These are phyloP conservation scores for Nadsonia starkeyi-henricii DNA, from an alignment of 1,139 yeast genomes.

Conservation along the genomic window DNA sequence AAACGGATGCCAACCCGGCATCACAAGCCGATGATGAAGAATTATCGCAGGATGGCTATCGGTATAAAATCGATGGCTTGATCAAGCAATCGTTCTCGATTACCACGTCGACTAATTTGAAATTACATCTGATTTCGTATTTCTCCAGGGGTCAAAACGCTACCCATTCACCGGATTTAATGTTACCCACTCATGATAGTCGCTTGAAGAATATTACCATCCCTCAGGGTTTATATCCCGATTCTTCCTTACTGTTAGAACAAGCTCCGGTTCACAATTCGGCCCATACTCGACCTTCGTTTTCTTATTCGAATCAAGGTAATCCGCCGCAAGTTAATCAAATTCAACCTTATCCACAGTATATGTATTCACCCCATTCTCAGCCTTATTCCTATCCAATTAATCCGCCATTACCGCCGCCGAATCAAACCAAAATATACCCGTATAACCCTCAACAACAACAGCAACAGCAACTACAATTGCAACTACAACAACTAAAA, in stretches of 20 bases:
- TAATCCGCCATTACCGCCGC: not conserved
- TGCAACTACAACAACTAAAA: constrained; percentile 3
- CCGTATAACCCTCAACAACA: too few species aligned
- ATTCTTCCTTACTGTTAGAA: constrained; percentile 14
- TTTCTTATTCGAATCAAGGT: not conserved
- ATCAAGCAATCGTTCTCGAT: constrained; percentile 49
- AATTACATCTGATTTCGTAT: constrained; percentile 45
- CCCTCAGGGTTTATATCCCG: constrained; percentile 30
- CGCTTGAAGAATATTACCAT: constrained; percentile 23
- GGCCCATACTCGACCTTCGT: constrained; percentile 7
- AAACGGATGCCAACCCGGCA: constrained; percentile 4
- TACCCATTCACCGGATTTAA: constrained; percentile 17
- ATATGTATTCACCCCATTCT: constrained; percentile 3
- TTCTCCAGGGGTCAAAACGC: constrained; percentile 19
- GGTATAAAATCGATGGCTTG: constrained; percentile 36
- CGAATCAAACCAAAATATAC: too few species aligned
- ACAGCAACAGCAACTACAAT: too few species aligned
- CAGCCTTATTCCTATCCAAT: too few species aligned
- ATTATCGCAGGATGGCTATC: constrained; percentile 18
- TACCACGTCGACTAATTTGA: constrained; percentile 36
- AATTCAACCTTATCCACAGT: too few species aligned
- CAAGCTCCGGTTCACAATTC: constrained; percentile 1
- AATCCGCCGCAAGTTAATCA: constrained; percentile 3
- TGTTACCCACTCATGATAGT: constrained; percentile 31
- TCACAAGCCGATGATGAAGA: constrained; percentile 8